Base-by-base conservation (phyloP, 305 asterid species). In the Caryopteris hybrid region DNA sequence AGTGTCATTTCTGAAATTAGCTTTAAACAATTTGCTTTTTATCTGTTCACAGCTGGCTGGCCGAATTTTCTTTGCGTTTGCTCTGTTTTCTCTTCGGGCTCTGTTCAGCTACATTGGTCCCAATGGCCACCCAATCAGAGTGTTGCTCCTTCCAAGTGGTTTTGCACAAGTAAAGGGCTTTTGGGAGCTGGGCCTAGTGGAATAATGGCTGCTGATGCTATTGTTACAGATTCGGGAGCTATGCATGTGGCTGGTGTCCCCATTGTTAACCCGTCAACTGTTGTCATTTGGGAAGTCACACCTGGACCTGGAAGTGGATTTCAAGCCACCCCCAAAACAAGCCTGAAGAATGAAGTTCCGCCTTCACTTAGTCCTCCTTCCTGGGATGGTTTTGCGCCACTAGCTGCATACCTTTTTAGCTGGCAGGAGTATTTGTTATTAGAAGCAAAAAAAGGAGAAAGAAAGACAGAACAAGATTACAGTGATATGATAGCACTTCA, bases 131-230 rank as follows among this genome's bases (percentile, higher is more conserved):
- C 93, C 69, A 85, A 70, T 75, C 92, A 83, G 81, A 85, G 74
- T 73, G 85, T 86, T 74, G 70, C 83, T 23, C 75, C 87, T 29
- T 78, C 97, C 69, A 89, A 88, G 83, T 94, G 99, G 99, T 94
- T 94, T 85, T 87, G 87, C 84, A 89, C 99, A 25, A 94, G 95
- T 79, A 94, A 94, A 91, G 98, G 97, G 77, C 86, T 94, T 68
- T 74, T 94, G 87, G 99, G 99, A 71, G 99, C 98, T 69, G 99
- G 99, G 51, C 99, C 99, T 52, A 91, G 99, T 65, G 99, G 99
- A 50, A 94, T 94, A 78, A 94, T 94, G 99, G 98, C 99, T 56
- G 99, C 99, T 61, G 99, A 94, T 86, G 99, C 96, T 46, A 91
- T 94, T 72, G 81, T 94, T 70, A 88, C 99, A 9, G 99, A 94